Evolutionary conservation across 768 basidiomycete genomes (phyloP).

Genomic region (Saitozyma podzolica): DNA sequence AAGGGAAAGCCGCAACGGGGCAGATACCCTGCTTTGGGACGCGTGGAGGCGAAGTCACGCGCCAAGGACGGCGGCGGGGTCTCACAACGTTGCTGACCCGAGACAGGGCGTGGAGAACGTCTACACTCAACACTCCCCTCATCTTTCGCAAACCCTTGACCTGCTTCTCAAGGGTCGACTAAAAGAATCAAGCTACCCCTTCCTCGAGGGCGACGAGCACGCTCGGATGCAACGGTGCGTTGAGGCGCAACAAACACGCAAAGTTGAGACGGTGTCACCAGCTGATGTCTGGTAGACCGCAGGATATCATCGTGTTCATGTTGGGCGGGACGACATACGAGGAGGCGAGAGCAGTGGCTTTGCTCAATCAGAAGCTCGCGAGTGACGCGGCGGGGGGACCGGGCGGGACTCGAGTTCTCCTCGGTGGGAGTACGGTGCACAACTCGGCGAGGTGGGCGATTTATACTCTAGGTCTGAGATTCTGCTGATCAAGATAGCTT

Average conservation of each 20-base stretch:
- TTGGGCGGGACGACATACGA: slow-evolving; percentile 96
- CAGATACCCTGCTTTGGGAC: too few relatives aligned
- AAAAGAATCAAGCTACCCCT: slow-evolving; percentile 86
- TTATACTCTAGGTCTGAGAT: not conserved
- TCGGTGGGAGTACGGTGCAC: slow-evolving; percentile 93
- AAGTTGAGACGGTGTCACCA: not conserved
- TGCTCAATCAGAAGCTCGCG: slow-evolving; percentile 76
- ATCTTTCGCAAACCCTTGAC: slow-evolving; percentile 88
- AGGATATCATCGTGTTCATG: slow-evolving; percentile 95
- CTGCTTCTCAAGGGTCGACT: slow-evolving; percentile 80
- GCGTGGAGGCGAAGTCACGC: too few relatives aligned
- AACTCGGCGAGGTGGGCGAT: slow-evolving; percentile 79
- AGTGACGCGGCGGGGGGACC: slow-evolving; percentile 51
- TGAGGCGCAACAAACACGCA: not conserved
- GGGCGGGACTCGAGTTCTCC: slow-evolving; percentile 71
- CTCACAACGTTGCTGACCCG: slow-evolving; percentile 7
- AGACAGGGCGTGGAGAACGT: slow-evolving; percentile 94
- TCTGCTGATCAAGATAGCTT: slow-evolving; percentile 60
- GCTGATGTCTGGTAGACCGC: slow-evolving; percentile 64
- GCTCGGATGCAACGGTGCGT: slow-evolving; percentile 62
- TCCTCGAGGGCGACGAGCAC: slow-evolving; percentile 65
- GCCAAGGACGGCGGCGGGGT: too few relatives aligned
- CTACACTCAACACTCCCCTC: slow-evolving; percentile 94
- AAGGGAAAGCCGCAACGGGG: too few relatives aligned
- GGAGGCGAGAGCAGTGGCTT: slow-evolving; percentile 79